Percentiles rank a stretch among this genome's conserved stretches.
These are phyloP conservation scores for Boletus rubescentipes DNA, from an alignment of 768 basidiomycete genomes.

Conservation along the genomic window DNA sequence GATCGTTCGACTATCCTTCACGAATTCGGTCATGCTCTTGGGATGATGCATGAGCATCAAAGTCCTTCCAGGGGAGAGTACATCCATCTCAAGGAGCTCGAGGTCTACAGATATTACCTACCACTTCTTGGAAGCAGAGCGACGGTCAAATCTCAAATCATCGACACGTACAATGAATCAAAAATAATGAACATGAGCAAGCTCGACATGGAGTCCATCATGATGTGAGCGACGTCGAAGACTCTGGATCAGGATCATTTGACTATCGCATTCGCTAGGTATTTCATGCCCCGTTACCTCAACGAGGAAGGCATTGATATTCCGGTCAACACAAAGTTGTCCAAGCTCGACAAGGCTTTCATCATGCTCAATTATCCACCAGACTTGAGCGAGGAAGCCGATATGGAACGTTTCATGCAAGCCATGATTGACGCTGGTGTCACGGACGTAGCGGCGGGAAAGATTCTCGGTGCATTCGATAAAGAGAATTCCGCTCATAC, in stretches of 20 bases:
- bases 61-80: slow-evolving; percentile 20
- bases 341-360: neutral
- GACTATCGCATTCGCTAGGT: neutral
- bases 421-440: neutral
- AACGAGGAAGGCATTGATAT: neutral
- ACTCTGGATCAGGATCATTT: neutral
- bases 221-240: neutral
- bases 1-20: slow-evolving; percentile 20
- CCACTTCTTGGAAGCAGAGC: neutral
- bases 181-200: neutral
- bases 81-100: slow-evolving; percentile 13
- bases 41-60: slow-evolving; percentile 29
- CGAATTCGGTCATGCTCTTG: slow-evolving; percentile 29
- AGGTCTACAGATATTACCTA: neutral
- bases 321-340: neutral
- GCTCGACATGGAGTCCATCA: neutral
- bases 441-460: neutral
- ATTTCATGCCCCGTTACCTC: neutral
- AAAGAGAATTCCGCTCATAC: too few species aligned
- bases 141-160: neutral
- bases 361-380: neutral
- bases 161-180: neutral
- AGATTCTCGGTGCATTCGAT: too few species aligned
- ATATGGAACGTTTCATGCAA: neutral
- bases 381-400: neutral